Conservation (phyloP, 2,329 filamentous ascomycete genomes). For the Diaporthe sp. region DNA sequence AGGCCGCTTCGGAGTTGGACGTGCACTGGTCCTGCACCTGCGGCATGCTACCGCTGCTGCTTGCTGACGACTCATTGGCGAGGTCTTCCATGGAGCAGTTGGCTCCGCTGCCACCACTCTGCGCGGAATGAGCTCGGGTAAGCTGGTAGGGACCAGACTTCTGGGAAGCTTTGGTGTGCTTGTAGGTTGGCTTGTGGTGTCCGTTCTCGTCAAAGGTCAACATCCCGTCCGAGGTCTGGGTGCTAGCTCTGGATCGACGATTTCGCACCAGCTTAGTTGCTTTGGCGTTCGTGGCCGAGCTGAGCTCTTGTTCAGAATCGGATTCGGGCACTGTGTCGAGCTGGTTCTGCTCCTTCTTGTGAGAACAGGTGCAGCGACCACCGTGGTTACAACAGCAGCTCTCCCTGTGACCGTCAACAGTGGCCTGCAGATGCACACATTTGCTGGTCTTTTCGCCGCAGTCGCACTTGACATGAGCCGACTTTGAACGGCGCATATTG, state of each 20-base stretch:
- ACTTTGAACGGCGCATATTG: constrained; percentile 93
- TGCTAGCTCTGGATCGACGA: constrained; percentile 70
- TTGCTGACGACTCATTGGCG: constrained; percentile 51
- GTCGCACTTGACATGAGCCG: constrained; percentile 95
- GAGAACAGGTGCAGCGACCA: constrained; percentile 73
- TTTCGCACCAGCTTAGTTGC: constrained; percentile 49
- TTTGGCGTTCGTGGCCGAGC: constrained; percentile 51
- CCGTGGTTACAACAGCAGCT: constrained; percentile 80
- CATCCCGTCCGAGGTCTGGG: constrained; percentile 70
- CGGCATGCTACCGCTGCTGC: constrained; percentile 52
- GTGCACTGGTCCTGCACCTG: constrained; percentile 60
- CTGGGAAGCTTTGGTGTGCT: constrained; percentile 71
- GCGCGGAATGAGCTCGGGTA: constrained; percentile 69
- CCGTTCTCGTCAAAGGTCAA: constrained; percentile 73
- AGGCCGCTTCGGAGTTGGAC: constrained; percentile 72
- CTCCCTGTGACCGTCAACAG: constrained; percentile 70
- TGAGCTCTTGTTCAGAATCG: constrained; percentile 63
- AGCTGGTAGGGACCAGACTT: constrained; percentile 74
- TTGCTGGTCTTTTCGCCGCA: constrained; percentile 92
- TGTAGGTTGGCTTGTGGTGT: constrained; percentile 73
- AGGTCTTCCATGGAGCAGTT: constrained; percentile 61
- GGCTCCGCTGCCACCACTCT: constrained; percentile 63
- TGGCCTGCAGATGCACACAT: constrained; percentile 71
- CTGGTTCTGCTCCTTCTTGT: constrained; percentile 70
- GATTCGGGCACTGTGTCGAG: constrained; percentile 76